Percentiles rank a stretch among this genome's conserved stretches.
These are phyloP conservation scores for Microbotryum violaceum DNA, from an alignment of 1,284 basidiomycete genomes.

Conservation along the genomic window DNA sequence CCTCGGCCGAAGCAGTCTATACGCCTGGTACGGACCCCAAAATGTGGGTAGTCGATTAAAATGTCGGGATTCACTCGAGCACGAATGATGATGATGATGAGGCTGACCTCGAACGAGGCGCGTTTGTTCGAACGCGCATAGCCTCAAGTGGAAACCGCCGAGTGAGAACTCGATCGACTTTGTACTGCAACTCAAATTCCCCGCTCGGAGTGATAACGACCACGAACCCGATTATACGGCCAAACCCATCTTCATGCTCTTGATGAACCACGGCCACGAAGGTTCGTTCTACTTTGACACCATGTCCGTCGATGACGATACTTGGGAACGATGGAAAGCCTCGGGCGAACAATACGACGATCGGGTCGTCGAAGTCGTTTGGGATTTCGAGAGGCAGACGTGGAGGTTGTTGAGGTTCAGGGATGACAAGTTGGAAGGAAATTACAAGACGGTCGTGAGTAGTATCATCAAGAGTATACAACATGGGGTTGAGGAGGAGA, in stretches of 20 bases:
- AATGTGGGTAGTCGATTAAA: constrained; percentile 55
- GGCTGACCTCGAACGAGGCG: background rate
- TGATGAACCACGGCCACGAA: constrained; percentile 48
- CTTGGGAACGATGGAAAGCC: constrained; percentile 88
- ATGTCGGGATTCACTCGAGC: no score
- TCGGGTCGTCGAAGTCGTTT: constrained; percentile 85
- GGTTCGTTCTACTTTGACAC: constrained; percentile 64
- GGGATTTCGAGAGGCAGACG: constrained; percentile 58
- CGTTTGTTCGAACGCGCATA: constrained; percentile 37
- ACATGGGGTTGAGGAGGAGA: constrained; percentile 67
- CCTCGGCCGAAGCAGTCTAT: constrained; percentile 78
- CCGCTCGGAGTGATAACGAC: constrained; percentile 53
- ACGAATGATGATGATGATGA: background rate
- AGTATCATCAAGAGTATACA: constrained; percentile 78
- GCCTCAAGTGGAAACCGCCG: constrained; percentile 98
- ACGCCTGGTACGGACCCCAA: constrained; percentile 81
- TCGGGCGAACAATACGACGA: constrained; percentile 79
- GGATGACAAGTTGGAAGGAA: constrained; percentile 83
- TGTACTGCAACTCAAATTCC: constrained; percentile 86
- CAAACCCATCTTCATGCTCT: constrained; percentile 77
- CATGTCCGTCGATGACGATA: constrained; percentile 75
- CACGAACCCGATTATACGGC: constrained; percentile 65
- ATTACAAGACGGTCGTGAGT: constrained; percentile 71
- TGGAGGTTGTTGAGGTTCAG: constrained; percentile 89
- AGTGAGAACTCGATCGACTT: constrained; percentile 98